Base-by-base conservation (phyloP, 106 monocot species). In the Dioscorea dumetorum region DNA sequence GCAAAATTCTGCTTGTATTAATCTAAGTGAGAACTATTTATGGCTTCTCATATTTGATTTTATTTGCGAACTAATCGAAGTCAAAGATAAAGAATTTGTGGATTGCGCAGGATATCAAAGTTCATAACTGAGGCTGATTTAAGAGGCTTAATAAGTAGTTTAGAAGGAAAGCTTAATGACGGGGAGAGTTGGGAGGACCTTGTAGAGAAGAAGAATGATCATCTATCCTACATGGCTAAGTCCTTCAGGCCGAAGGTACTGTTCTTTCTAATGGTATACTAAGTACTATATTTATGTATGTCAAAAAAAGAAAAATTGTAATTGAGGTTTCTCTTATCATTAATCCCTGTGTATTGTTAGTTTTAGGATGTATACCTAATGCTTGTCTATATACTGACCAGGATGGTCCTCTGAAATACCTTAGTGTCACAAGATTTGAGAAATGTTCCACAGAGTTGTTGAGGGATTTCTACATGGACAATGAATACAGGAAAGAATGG, bases 391-490 rank as follows among this genome's bases (percentile, higher is more conserved):
- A 32, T 66, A n/a, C 22, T 50, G 13, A 74, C 49, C 87, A 99
- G 99, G 81, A 74, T 78, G 90, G 85, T 41, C 87, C 93, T 18
- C 48, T 85, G 54, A 99, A 87, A 79, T 99, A 93, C 63, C 70
- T 80, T 22, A 99, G 93, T 31, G 54, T 77, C 32, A 87, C 99
- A 33, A 81, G 70, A 76, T 93, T 93, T 70, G 87, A 90, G 77
- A 76, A 81, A 41, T 99, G 87, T 71, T 73, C 82, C 18, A 59
- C 87, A 3, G 87, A 90, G 48, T 70, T 87, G n/a, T 79, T 99
- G 73, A 84, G 85, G 50, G 87, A 99, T 56, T 99, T 99, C 56
- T 99, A 93, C 77, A 93, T 99, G 90, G 99, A 93, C 70, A 99
- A 87, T 65, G 83, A 99, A 32, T 99, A 93, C 70, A 83, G 93